These are phyloP conservation scores for Colletotrichum sp. DNA, from an alignment of 2,329 filamentous ascomycete species.

Conservation along the genomic window DNA sequence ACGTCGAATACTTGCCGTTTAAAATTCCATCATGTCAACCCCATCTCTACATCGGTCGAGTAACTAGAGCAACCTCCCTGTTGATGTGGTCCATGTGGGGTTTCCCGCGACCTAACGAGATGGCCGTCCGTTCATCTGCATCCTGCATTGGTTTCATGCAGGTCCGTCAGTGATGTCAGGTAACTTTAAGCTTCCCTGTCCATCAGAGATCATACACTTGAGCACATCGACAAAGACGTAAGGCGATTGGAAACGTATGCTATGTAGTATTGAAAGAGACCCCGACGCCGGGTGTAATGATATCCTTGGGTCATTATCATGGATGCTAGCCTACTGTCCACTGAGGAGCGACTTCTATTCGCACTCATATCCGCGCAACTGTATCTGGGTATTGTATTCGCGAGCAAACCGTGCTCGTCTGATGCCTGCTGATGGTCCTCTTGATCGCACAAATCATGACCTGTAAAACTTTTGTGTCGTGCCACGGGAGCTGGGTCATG, in stretches of 20 bases:
- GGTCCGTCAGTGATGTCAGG: neutral
- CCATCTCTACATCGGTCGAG: neutral
- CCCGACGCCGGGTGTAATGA: conserved; percentile 16
- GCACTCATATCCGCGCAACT: conserved; percentile 1
- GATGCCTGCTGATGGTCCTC: neutral
- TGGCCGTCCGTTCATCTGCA: neutral
- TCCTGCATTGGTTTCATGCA: conserved; percentile 17
- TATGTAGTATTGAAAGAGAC: conserved; percentile 3
- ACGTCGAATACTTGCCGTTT: neutral
- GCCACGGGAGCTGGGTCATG: neutral
- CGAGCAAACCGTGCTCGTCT: conserved; percentile 8
- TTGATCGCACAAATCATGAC: conserved; percentile 1
- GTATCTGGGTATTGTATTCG: conserved; percentile 16
- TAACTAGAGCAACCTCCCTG: neutral
- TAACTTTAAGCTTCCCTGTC: neutral
- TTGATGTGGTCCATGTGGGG: neutral
- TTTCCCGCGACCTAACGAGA: neutral
- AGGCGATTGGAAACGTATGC: neutral
- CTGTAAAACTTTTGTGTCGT: neutral
- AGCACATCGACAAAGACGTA: neutral
- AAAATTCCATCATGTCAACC: neutral
- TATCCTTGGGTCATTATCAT: conserved; percentile 17
- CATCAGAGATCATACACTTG: neutral
- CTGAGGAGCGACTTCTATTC: conserved; percentile 14
- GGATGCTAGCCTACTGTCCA: conserved; percentile 11